These are phyloP conservation scores for Saxophila tyrrhenica DNA, from an alignment of 495 filamentous ascomycete species.

Conservation along the genomic window DNA sequence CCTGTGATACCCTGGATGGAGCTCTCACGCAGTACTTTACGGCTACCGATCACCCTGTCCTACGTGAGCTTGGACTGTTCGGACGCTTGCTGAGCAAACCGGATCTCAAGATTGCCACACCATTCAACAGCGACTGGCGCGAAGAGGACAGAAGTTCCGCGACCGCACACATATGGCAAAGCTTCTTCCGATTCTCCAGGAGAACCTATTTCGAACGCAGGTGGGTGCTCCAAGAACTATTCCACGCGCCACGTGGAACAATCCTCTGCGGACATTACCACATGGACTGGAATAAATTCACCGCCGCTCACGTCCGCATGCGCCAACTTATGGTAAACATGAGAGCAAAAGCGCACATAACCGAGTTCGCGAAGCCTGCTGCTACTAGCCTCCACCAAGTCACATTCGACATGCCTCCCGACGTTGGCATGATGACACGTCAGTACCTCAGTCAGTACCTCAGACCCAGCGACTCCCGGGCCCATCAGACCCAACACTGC, in stretches of 20 bases:
- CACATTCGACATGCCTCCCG: neutral
- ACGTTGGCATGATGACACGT: neutral
- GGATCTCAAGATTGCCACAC: too few species aligned
- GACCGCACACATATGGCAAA: neutral
- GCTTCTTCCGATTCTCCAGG: neutral
- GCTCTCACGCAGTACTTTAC: too few species aligned
- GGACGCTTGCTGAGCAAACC: too few species aligned
- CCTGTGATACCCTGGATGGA: too few species aligned
- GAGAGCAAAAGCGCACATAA: too few species aligned
- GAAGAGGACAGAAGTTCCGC: neutral
- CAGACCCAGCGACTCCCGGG: too few species aligned
- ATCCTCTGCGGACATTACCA: neutral
- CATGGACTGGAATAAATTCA: neutral
- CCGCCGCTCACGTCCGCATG: neutral
- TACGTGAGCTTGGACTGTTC: too few species aligned
- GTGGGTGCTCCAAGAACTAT: neutral
- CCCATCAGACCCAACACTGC: too few species aligned
- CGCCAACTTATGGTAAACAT: neutral
- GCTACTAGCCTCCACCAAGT: neutral
- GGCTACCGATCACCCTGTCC: too few species aligned
- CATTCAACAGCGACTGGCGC: neutral
- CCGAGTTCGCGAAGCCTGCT: too few species aligned
- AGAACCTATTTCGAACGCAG: neutral
- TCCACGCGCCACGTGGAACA: neutral
- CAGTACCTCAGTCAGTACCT: neutral